phyloP scores from a whole-genome alignment of 352 stramenopile species.

The Plasmopara halstedii region DNA sequence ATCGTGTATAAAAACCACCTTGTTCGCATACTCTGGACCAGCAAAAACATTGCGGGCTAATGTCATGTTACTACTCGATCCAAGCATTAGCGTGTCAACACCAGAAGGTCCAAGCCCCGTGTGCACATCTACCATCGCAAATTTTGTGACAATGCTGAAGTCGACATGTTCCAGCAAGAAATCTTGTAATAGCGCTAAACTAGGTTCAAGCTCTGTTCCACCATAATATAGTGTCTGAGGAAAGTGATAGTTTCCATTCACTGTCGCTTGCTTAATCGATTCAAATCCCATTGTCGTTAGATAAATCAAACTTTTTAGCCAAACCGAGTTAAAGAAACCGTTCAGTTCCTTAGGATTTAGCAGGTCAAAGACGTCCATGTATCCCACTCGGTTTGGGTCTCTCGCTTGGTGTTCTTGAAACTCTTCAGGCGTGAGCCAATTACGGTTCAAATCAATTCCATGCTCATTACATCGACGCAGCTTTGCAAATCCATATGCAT shows the following conservation, averaged over 20 bases:
- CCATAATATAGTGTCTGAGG: constrained; percentile 82
- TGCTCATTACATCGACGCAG: constrained; percentile 89
- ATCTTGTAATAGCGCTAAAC: constrained; percentile 42
- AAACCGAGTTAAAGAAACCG: constrained; percentile 38
- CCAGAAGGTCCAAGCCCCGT: constrained; percentile 81
- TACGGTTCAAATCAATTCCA: constrained; percentile 93
- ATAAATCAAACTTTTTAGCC: constrained; percentile 26
- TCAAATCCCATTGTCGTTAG: constrained; percentile 34
- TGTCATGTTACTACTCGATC: constrained; percentile 14
- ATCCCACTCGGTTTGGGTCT: constrained; percentile 74
- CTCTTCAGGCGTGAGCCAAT: constrained; percentile 58
- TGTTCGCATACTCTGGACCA: constrained; percentile 17
- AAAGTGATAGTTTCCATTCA: constrained; percentile 88
- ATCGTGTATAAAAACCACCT: constrained; percentile 26
- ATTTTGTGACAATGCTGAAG: constrained; percentile 24
- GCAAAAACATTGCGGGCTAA: constrained; percentile 24
- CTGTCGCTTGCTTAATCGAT: constrained; percentile 75
- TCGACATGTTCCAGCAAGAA: constrained; percentile 56
- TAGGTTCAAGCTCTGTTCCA: constrained; percentile 65
- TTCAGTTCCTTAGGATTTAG: constrained; percentile 50
- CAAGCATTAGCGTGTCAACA: constrained; percentile 52
- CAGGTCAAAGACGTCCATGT: constrained; percentile 62
- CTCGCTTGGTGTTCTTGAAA: constrained; percentile 35
- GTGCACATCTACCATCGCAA: constrained; percentile 90
- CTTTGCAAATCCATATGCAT: constrained; percentile 87